Evolutionary conservation across 257 asterid genomes (phyloP), one percentile per base, ranked within the genome.

Genomic region (Solanum clarkiae): DNA sequence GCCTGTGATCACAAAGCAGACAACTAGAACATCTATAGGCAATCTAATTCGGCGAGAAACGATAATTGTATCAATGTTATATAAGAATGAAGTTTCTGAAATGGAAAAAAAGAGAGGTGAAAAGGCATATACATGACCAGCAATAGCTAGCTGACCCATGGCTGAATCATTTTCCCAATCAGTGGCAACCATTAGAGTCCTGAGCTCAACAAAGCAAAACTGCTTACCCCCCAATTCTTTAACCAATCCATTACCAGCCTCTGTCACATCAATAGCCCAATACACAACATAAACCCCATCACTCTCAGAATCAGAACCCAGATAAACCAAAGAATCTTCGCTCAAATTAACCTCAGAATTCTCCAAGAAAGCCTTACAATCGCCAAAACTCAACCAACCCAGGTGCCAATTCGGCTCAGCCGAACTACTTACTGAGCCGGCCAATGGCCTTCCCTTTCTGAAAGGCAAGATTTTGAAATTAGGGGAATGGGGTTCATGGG

Each of bases 161-260:
- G 94, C 92, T 15, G 74, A 85, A 59, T 89, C 80, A 90, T 96
- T 94, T 16, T 92, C 91, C 99, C 99, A 96, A 89, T 96, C 98
- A 86, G 99, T 92, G 68, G 99, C 99, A 79, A 96, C 98, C 99
- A 96, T 96, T 47, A 96, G 91, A 83, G 98, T 96, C 93, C 98
- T 94, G 89, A 96, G 62, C 92, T 95, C 99, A 85, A 95, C 98
- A 85, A 96, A 96, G 89, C 93, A 93, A 87, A 92, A 88, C 74
- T 92, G 92, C 45, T 85, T 90, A 45, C 86, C 88, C 32, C 98
- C 97, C 91, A 96, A 83, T 83, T 88, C 91, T 84, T 70, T 87
- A 68, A 91, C 97, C 91, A 93, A 79, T 1, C 71, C 93, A 87
- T 5, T 69, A 32, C 89, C 86, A 86, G 89, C 97, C 87, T 95